Evolutionary conservation across 2,329 filamentous ascomycete genomes (phyloP), one percentile per base, ranked within the genome.

Genomic region (Penicillium italicum): DNA sequence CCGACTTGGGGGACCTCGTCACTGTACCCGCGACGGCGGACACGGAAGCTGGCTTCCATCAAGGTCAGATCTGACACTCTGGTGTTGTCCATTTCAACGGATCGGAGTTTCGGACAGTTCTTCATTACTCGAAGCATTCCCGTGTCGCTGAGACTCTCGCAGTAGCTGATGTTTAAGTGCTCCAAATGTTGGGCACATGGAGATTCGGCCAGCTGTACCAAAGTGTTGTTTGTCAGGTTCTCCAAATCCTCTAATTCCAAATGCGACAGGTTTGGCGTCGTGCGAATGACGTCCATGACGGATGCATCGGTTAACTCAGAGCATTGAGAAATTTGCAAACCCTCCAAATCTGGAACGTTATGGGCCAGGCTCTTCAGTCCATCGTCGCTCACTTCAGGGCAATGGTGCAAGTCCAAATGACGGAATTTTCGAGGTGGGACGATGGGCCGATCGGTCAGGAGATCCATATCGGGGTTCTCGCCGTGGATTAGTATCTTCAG

Each of bases 31-130:
- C 91, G 88, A 50, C 80, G 79, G 53, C 86, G 85, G 16, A 96
- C 83, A 77, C 90, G 89, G n/a, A 84, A 79, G 9, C 91, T 90
- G 2, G 92, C 91, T 77, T 97, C 93, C 54, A 87, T 84, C 10
- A 97, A 84, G 5, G 90, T 86, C 1, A 96, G 82, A 67, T 97
- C 91, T 16, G 90, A 93, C 60, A 96, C 85, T 44, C 89, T 86
- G 0, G 93, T 97, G 72, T 97, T 97, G 76, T 99, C 94, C 80
- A 97, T 86, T 50, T 95, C 90, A 14, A 96, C 77, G 30, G 81
- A 89, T 45, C 80, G 79, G 14, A 97, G 80, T 14, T 77, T 80
- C 0, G 82, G 80, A 72, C 91, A 96, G 30, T 81, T 82, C 67
- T 91, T 90, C 63, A 97, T 79, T 2, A 97, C 78, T 0, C 89